These are phyloP conservation scores for Parathielavia hyrcaniae DNA, from an alignment of 495 filamentous ascomycete genomes.

Conservation along the genomic window DNA sequence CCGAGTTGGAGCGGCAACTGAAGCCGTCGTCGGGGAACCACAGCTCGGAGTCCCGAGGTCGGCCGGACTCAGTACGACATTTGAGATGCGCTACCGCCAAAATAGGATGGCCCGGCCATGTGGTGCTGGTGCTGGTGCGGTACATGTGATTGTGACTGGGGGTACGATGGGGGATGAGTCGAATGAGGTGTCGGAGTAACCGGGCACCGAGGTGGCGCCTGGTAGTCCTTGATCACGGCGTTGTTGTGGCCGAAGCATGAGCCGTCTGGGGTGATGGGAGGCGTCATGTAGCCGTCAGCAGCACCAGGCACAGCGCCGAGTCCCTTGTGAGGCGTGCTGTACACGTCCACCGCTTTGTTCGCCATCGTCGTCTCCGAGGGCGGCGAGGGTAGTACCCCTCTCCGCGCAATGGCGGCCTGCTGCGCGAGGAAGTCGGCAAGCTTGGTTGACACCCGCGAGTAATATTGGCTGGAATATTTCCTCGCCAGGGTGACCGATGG, in stretches of 20 bases:
- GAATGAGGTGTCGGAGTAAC: slow-evolving; percentile 49
- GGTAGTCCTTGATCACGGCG: slow-evolving; percentile 43
- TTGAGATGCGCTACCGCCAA: slow-evolving; percentile 24
- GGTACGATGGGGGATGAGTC: slow-evolving; percentile 21
- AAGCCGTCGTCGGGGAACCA: slow-evolving; percentile 16
- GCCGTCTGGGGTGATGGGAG: slow-evolving; percentile 91
- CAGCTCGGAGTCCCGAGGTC: slow-evolving; percentile 9
- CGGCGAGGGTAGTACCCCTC: slow-evolving; percentile 58
- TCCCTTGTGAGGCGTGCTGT: slow-evolving; percentile 81
- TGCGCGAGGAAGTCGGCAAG: slow-evolving; percentile 81
- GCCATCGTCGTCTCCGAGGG: slow-evolving; percentile 51
- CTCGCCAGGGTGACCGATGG: slow-evolving; percentile 79
- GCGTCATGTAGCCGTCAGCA: slow-evolving; percentile 81
- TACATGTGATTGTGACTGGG: slow-evolving; percentile 25
- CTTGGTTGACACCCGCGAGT: slow-evolving; percentile 72
- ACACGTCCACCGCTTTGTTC: slow-evolving; percentile 52
- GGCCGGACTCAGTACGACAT: slow-evolving; percentile 33
- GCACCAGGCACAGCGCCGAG: slow-evolving; percentile 54
- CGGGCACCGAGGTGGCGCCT: slow-evolving; percentile 44
- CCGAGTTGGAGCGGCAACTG: slow-evolving; percentile 13
- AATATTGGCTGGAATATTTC: slow-evolving; percentile 79
- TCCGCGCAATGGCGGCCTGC: slow-evolving; percentile 66
- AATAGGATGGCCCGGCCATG: slow-evolving; percentile 30
- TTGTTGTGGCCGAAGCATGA: slow-evolving; percentile 49
- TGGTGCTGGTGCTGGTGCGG: slow-evolving; percentile 28